Evolutionary conservation across 495 filamentous ascomycete genomes (phyloP).

Genomic region (Podospora pseudopauciseta): DNA sequence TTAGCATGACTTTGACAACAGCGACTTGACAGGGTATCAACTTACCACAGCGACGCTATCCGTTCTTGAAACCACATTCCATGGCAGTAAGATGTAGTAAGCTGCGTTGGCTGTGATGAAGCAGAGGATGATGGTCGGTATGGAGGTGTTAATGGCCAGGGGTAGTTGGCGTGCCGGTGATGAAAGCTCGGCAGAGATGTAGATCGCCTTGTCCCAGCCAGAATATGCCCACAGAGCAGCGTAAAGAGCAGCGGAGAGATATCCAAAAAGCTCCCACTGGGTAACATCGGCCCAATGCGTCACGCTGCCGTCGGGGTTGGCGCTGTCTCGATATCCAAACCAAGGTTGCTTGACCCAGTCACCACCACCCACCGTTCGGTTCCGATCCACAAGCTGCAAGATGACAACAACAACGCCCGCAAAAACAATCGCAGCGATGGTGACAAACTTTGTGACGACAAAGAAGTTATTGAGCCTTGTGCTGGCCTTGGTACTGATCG

Average conservation of each 20-base stretch:
- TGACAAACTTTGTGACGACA: conserved; percentile 48
- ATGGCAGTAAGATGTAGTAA: conserved; percentile 56
- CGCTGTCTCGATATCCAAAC: conserved; percentile 46
- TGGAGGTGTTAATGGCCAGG: conserved; percentile 52
- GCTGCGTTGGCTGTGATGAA: conserved; percentile 52
- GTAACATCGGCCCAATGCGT: conserved; percentile 47
- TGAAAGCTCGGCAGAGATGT: conserved; percentile 51
- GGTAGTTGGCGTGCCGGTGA: conserved; percentile 51
- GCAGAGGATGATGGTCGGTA: conserved; percentile 53
- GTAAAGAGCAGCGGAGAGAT: conserved; percentile 52
- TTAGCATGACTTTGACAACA: not conserved
- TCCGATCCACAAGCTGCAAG: conserved; percentile 33
- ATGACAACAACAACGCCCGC: conserved; percentile 46
- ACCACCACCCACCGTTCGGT: conserved; percentile 37
- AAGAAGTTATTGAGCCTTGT: conserved; percentile 55
- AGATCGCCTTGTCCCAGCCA: conserved; percentile 60
- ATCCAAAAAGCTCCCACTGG: conserved; percentile 50
- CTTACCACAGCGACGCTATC: conserved; percentile 56
- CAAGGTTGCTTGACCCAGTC: conserved; percentile 53
- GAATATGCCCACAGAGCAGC: conserved; percentile 57
- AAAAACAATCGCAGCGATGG: conserved; percentile 45
- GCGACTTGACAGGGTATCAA: not conserved
- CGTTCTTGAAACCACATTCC: conserved; percentile 48
- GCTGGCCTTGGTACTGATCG: conserved; percentile 53
- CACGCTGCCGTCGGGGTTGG: conserved; percentile 43